Evolutionary conservation across 225 moss, liverwort and hornwort species (phyloP).

Genomic region (Straminergon stramineum): DNA sequence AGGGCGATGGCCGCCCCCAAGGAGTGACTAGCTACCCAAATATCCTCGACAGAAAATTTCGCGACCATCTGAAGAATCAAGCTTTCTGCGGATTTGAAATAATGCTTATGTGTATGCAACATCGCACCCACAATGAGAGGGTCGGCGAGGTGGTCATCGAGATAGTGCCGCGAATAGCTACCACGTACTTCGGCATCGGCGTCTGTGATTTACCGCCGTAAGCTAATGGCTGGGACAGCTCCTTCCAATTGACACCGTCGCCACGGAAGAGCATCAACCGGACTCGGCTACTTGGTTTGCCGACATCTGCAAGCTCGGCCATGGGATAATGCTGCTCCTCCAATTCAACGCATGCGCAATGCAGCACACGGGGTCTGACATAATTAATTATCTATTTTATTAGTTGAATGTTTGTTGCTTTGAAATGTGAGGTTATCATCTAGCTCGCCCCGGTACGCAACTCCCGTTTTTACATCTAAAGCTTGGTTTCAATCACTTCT

Average conservation of each 20-base stretch:
- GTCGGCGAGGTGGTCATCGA: not conserved
- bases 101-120: not conserved
- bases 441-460: no score
- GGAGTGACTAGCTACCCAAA: not conserved
- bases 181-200: not conserved
- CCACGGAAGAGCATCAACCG: not conserved
- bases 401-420: no score
- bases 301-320: not conserved
- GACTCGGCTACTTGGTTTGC: not conserved
- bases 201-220: not conserved
- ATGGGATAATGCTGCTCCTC: not conserved
- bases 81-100: not conserved
- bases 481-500: no score
- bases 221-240: not conserved
- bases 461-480: no score
- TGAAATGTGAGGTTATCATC: no score
- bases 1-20: not conserved
- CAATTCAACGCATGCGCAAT: not conserved
- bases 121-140: not conserved
- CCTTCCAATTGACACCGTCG: not conserved
- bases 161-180: not conserved
- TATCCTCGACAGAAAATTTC: not conserved
- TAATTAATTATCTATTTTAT: no score
- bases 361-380: no score
- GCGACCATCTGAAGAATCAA: not conserved